Percentiles rank a stretch among this genome's conserved stretches.
Conservation (phyloP, 345 rosid genomes). For the Carallia pectinifolia region DNA sequence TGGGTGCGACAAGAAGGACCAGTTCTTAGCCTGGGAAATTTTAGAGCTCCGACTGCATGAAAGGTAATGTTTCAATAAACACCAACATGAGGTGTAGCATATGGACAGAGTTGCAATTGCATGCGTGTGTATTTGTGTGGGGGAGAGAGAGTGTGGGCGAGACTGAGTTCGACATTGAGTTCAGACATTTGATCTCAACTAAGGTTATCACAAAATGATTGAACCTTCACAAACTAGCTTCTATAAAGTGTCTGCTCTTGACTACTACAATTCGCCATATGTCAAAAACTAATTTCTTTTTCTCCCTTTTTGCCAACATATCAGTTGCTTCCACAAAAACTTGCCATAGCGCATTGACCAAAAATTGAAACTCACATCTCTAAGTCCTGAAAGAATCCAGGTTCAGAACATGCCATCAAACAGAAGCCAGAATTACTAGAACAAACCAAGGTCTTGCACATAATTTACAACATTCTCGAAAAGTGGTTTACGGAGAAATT, state of each 20-base stretch:
- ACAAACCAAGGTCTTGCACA: neutral
- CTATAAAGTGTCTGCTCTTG: neutral
- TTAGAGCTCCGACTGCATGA: constrained; percentile 24
- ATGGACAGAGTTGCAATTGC: neutral
- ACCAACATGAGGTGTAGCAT: neutral
- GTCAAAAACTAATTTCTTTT: neutral
- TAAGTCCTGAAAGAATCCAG: neutral
- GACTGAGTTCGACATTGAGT: no score
- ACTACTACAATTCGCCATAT: neutral
- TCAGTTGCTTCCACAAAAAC: neutral
- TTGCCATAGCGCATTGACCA: neutral
- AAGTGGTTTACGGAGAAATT: neutral
- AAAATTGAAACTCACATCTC: neutral
- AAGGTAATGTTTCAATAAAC: neutral
- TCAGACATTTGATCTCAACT: no score
- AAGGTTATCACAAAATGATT: no score
- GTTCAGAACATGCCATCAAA: neutral
- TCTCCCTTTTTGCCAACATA: neutral
- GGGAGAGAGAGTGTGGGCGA: neutral
- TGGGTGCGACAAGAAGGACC: constrained; percentile 15
- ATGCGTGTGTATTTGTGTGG: neutral
- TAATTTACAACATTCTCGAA: neutral
- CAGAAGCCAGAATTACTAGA: neutral
- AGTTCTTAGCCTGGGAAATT: constrained; percentile 10
- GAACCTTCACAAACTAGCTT: neutral